Base-by-base conservation (phyloP, 257 asterid genomes). In the Paulownia fortunei region DNA sequence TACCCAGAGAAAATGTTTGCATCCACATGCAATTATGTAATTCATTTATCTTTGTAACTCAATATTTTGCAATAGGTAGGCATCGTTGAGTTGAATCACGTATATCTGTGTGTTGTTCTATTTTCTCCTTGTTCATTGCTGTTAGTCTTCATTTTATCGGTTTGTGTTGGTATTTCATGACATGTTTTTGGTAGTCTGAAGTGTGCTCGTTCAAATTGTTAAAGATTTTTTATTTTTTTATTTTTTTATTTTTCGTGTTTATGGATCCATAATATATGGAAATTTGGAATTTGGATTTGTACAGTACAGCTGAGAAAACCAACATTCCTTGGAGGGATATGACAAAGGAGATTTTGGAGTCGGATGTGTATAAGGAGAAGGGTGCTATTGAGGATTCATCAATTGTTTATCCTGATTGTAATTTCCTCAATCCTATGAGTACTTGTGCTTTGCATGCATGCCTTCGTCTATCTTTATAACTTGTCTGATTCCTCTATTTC, bases 231-330 rank as follows among this genome's bases (percentile, higher is more conserved):
- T n/a, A n/a, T 8, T 19, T 12, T 42, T 47, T 8, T 2, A 0
- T 70, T 18, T n/a, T 16, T 16, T 47, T 30, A 2, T 41, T 24
- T 59, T 8, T 62, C 64, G 6, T 30, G 16, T 27, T 41, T 36
- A 23, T 73, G 61, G 19, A 34, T 62, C 16, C 76, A 16, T 62
- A 34, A 13, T 8, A 24, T 10, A 46, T 49, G n/a, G 23, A 46
- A 32, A 41, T 24, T 54, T 59, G 41, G 65, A 71, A 42, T 52
- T 80, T 78, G 79, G 84, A 73, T 80, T 84, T 80, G 86, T 86
- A 82, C 98, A 94, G 99, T 84, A 94, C 97, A 89, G 99, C 98
- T 72, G 99, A 94, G 85, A 92, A 91, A 84, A 84, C 87, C 73
- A 92, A 83, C 87, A 91, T 94, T 81, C 98, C 98, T 13, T 94